Percentiles rank a stretch among this genome's conserved stretches.
These are phyloP conservation scores for Tulasnella sp. DNA, from an alignment of 768 basidiomycete species.

Conservation along the genomic window DNA sequence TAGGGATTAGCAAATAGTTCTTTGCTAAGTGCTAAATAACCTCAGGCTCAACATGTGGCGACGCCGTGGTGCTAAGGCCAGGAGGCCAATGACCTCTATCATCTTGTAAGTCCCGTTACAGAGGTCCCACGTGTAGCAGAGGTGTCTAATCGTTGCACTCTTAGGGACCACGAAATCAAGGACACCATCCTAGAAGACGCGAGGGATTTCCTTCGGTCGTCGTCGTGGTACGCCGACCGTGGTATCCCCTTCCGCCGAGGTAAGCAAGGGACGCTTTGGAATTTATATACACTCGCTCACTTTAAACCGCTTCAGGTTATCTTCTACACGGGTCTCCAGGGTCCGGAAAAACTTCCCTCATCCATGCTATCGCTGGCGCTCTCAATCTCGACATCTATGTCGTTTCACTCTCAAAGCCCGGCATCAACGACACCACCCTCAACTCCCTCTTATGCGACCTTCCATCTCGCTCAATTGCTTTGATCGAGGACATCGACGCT, in stretches of 20 bases:
- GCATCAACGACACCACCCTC: constrained; percentile 77
- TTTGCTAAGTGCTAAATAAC: neutral
- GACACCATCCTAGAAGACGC: constrained; percentile 83
- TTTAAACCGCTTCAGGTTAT: neutral
- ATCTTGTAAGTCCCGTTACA: constrained; percentile 45
- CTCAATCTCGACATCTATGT: constrained; percentile 90
- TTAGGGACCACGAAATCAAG: constrained; percentile 70
- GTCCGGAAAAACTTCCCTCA: constrained; percentile 79
- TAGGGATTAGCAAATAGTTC: neutral
- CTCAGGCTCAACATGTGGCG: constrained; percentile 53
- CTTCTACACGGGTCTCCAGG: constrained; percentile 51
- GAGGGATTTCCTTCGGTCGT: constrained; percentile 61
- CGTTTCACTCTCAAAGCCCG: constrained; percentile 61
- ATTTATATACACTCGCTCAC: constrained; percentile 49
- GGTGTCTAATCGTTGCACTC: neutral
- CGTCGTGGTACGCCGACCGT: constrained; percentile 81
- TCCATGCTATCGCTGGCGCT: constrained; percentile 82
- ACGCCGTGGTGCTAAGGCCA: constrained; percentile 81
- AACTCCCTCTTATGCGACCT: constrained; percentile 84
- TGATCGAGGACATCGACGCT: constrained; percentile 90
- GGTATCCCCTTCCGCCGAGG: constrained; percentile 89
- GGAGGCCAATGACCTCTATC: constrained; percentile 81
- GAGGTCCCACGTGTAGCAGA: neutral
- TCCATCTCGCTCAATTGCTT: constrained; percentile 75
- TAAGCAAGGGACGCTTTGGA: constrained; percentile 53